Conservation (phyloP, 2,329 filamentous ascomycete species). For the Neofusicoccum ribis region DNA sequence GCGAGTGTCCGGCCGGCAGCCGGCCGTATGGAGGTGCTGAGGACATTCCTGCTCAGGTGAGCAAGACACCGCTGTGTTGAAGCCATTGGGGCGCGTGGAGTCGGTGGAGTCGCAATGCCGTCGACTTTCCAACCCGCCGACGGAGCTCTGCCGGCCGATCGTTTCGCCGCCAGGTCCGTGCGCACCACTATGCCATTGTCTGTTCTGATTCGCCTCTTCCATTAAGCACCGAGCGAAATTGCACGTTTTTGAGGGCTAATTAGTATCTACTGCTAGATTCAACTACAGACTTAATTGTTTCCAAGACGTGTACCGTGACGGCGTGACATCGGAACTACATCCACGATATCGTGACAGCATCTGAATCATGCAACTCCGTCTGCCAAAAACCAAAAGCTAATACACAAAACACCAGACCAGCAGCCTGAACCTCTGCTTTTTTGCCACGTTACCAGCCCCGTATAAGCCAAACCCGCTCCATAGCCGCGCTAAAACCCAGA, state of each 20-base stretch:
- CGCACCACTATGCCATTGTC: neutral
- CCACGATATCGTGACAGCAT: neutral
- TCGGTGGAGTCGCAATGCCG: slow-evolving; percentile 3
- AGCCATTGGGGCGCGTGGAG: slow-evolving; percentile 32
- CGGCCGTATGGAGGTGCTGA: slow-evolving; percentile 12
- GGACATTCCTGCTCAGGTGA: slow-evolving; percentile 34
- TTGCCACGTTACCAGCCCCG: neutral
- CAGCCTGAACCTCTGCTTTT: slow-evolving; percentile 6
- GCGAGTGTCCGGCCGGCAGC: neutral
- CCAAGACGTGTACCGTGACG: neutral
- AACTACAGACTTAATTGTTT: neutral
- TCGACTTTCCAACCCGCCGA: slow-evolving; percentile 13
- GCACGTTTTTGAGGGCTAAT: neutral
- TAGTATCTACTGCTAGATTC: neutral
- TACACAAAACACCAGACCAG: slow-evolving; percentile 3
- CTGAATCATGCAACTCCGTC: neutral
- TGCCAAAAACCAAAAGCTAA: neutral
- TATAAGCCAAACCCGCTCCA: neutral
- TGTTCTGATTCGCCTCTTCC: too few relatives aligned
- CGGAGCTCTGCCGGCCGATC: slow-evolving; percentile 11
- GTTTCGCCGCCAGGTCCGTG: neutral
- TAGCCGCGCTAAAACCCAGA: neutral
- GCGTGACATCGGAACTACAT: neutral
- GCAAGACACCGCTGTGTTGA: slow-evolving; percentile 34
- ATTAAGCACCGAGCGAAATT: too few relatives aligned